Conservation (phyloP, 345 rosid species). For the Gossypium mustelinum region DNA sequence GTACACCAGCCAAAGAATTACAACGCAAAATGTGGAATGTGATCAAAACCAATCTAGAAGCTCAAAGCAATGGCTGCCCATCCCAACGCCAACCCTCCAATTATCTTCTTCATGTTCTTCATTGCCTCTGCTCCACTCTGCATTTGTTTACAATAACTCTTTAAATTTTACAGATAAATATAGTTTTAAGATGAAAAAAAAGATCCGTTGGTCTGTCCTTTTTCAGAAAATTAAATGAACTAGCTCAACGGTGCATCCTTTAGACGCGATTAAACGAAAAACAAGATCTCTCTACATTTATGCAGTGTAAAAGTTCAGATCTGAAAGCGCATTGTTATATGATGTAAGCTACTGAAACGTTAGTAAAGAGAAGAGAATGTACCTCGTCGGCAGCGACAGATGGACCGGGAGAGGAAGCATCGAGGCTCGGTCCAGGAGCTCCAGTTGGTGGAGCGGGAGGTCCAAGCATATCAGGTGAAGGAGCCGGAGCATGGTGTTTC, state of each 20-base stretch:
- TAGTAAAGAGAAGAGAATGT: neutral
- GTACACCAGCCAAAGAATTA: neutral
- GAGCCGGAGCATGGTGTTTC: slow-evolving; percentile 48
- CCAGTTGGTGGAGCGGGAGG: slow-evolving; percentile 73
- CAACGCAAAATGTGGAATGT: neutral
- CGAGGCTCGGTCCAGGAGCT: slow-evolving; percentile 49
- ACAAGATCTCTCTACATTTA: neutral
- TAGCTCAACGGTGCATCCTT: neutral
- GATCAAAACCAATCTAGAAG: neutral
- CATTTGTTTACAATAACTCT: neutral
- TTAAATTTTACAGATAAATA: too few species aligned
- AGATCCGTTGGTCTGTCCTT: neutral
- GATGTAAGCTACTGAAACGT: neutral
- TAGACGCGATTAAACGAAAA: neutral
- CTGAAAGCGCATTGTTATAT: slow-evolving; percentile 16
- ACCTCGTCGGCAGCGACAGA: slow-evolving; percentile 44
- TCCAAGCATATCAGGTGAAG: slow-evolving; percentile 50
- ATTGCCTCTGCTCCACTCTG: slow-evolving; percentile 35
- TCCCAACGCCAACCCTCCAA: slow-evolving; percentile 28
- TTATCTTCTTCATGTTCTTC: slow-evolving; percentile 22
- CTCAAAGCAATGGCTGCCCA: slow-evolving; percentile 21
- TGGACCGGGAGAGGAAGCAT: slow-evolving; percentile 54
- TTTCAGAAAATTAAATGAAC: neutral
- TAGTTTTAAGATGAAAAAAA: too few species aligned
- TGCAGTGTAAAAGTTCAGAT: slow-evolving; percentile 15